Evolutionary conservation across 257 asterid species (phyloP).

Genomic region (Vinca minor): DNA sequence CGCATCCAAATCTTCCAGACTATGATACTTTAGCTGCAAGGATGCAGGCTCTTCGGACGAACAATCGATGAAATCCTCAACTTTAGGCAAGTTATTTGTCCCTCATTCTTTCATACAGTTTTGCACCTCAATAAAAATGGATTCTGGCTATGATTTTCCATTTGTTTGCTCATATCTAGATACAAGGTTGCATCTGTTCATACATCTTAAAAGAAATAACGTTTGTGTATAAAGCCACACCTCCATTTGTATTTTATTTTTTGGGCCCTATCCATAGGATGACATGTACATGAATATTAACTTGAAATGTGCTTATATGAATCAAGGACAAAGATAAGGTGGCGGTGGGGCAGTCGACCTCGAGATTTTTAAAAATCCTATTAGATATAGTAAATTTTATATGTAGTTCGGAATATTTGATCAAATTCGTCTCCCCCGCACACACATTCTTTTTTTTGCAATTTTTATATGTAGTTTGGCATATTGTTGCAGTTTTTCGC

Average conservation of each 20-base stretch:
- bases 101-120: slow-evolving; percentile 2
- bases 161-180: not conserved
- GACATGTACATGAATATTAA: too few relatives aligned
- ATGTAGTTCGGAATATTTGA: too few relatives aligned
- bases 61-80: slow-evolving; percentile 21
- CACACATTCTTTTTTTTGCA: too few relatives aligned
- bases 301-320: too few relatives aligned
- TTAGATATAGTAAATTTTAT: too few relatives aligned
- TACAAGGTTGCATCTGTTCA: not conserved
- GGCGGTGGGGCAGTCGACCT: too few relatives aligned
- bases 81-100: not conserved
- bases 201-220: not conserved
- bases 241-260: not conserved
- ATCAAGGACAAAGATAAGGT: too few relatives aligned
- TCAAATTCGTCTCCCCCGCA: too few relatives aligned
- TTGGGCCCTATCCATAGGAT: not conserved
- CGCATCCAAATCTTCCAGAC: slow-evolving; percentile 91
- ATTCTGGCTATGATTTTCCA: not conserved
- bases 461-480: too few relatives aligned
- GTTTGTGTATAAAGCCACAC: not conserved
- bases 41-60: slow-evolving; percentile 41
- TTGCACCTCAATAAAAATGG: not conserved
- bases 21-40: slow-evolving; percentile 44
- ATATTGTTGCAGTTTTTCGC: too few relatives aligned
- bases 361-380: too few relatives aligned